These are phyloP conservation scores for Rhododendron williamsianum DNA, from an alignment of 148 eudicot genomes.

Conservation along the genomic window DNA sequence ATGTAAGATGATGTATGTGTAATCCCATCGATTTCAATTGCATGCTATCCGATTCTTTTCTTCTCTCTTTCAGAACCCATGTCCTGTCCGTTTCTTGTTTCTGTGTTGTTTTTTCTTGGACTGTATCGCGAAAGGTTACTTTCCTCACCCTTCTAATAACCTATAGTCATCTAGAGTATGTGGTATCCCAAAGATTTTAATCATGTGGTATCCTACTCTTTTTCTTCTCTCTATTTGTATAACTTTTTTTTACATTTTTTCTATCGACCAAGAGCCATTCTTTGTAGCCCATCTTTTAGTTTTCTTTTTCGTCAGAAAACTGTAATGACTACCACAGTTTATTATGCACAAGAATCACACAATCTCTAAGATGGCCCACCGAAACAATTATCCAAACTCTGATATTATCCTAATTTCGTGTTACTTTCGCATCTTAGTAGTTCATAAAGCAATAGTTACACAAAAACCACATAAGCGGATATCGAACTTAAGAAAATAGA, in stretches of 20 bases:
- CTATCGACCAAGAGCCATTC: neutral
- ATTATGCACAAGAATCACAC: neutral
- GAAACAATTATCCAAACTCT: neutral
- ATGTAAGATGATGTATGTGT: neutral
- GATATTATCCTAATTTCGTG: neutral
- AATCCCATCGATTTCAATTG: neutral
- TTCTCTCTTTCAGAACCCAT: neutral
- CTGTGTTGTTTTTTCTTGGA: neutral
- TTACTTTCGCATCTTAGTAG: neutral
- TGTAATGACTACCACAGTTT: neutral
- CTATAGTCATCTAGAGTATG: neutral
- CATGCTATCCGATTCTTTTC: neutral
- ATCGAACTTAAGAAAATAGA: neutral
- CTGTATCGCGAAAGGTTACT: neutral
- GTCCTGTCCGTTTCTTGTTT: neutral
- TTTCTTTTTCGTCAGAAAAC: neutral
- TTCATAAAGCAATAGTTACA: neutral
- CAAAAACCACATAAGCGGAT: neutral
- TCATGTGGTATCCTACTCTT: neutral
- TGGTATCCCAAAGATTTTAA: neutral
- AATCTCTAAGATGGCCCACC: neutral
- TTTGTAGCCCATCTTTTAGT: neutral
- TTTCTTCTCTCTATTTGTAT: neutral
- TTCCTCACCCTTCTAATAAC: neutral
- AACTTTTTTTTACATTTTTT: neutral